Evolutionary conservation across 108 stramenopile species (phyloP).

Genomic region (Skeletonema menzelii): DNA sequence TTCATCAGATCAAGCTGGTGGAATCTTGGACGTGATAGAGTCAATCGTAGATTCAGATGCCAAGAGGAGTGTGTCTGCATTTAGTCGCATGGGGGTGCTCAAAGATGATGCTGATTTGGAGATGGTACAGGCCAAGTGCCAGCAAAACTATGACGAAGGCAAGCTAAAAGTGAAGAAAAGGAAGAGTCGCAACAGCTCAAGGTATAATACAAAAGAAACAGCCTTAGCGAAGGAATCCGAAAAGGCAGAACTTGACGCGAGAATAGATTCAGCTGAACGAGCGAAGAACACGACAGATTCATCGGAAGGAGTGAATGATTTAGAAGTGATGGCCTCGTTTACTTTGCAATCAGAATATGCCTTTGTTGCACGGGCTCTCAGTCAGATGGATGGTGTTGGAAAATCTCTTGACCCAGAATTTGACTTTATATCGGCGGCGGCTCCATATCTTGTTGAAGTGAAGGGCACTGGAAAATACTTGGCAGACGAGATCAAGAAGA

Average conservation of each 20-base stretch:
- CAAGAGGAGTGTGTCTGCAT: conserved; percentile 69
- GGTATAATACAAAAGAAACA: conserved; percentile 10
- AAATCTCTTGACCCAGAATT: conserved; percentile 79
- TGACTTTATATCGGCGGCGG: conserved; percentile 81
- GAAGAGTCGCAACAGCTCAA: conserved; percentile 33
- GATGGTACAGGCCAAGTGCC: conserved; percentile 69
- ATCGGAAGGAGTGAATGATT: conserved; percentile 49
- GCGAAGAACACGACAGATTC: conserved; percentile 1
- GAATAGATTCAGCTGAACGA: conserved; percentile 15
- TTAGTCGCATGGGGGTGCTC: conserved; percentile 79
- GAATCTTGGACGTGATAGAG: conserved; percentile 83
- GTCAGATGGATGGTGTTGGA: conserved; percentile 87
- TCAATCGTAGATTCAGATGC: conserved; percentile 83
- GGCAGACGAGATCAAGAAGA: conserved; percentile 63
- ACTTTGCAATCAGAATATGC: conserved; percentile 85
- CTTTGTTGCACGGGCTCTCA: conserved; percentile 83
- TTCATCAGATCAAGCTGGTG: conserved; percentile 63
- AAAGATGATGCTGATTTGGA: conserved; percentile 70
- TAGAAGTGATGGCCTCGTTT: conserved; percentile 82
- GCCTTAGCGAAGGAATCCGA: conserved; percentile 11
- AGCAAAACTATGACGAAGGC: conserved; percentile 79
- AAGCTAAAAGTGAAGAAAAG: conserved; percentile 55
- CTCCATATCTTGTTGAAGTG: conserved; percentile 82
- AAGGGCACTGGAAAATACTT: conserved; percentile 74
- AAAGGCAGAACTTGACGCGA: conserved; percentile 6